Conservation (phyloP, 169 alveolate genomes). For the Cardiosporidium cionae region DNA sequence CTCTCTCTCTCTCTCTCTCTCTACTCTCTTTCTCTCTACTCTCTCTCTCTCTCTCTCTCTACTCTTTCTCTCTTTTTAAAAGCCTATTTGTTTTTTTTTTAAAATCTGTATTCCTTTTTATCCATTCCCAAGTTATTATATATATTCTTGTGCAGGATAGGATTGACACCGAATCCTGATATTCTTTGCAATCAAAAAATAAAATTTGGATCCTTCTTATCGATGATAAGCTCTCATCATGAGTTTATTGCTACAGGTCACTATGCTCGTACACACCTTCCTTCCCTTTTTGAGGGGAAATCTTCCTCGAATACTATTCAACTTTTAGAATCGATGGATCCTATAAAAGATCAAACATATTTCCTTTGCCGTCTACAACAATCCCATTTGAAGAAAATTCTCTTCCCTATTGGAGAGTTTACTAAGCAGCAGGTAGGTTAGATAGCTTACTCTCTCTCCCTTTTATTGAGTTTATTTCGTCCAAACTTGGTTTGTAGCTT, state of each 20-base stretch:
- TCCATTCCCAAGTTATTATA: too few species aligned
- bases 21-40: too few species aligned
- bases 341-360: constrained; percentile 53
- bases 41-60: too few species aligned
- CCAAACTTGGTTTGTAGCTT: not conserved
- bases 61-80: too few species aligned
- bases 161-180: constrained; percentile 62
- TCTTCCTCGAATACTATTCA: constrained; percentile 8
- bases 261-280: constrained; percentile 40
- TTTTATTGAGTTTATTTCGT: not conserved
- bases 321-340: constrained; percentile 14
- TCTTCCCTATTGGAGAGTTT: constrained; percentile 45
- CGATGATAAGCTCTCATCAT: constrained; percentile 27
- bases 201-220: constrained; percentile 51
- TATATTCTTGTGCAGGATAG: too few species aligned
- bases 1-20: too few species aligned
- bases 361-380: constrained; percentile 43
- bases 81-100: not conserved
- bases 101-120: too few species aligned
- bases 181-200: constrained; percentile 47
- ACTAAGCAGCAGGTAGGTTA: constrained; percentile 39
- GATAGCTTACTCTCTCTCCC: not conserved
- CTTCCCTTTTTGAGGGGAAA: not conserved
- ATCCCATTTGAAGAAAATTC: constrained; percentile 31
- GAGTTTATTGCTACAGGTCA: constrained; percentile 55